A percentile compares a stretch with the other conserved stretches of the same genome.
Conservation (phyloP, 768 basidiomycete species). For the Neoboletus brunneissimus region DNA sequence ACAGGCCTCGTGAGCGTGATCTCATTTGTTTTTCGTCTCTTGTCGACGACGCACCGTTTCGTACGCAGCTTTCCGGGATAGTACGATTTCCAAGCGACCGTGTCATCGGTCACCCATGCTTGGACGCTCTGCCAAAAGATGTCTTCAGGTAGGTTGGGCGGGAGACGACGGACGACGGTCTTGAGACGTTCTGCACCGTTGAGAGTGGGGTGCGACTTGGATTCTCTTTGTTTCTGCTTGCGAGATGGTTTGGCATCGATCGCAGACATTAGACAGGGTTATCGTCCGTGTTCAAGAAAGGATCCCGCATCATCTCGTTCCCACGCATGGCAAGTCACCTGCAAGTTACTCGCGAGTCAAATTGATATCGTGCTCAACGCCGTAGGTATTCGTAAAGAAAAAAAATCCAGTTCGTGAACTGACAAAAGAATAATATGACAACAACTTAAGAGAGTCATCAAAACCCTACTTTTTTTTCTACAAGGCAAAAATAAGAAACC, state of each 20-base stretch:
- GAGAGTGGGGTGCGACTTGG: conserved; percentile 26
- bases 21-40: background rate
- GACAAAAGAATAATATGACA: conserved; percentile 19
- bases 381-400: background rate
- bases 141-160: conserved; percentile 87
- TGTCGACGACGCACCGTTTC: conserved; percentile 48
- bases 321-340: conserved; percentile 1
- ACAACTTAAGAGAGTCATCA: conserved; percentile 11
- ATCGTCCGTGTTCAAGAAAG: background rate
- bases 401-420: conserved; percentile 4
- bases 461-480: conserved; percentile 2
- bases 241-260: conserved; percentile 17
- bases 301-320: background rate
- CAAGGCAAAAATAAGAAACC: background rate
- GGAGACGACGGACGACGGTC: conserved; percentile 81
- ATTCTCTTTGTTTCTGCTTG: conserved; percentile 34
- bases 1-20: background rate
- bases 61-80: conserved; percentile 65
- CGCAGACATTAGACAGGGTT: conserved; percentile 13
- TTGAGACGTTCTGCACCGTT: conserved; percentile 65
- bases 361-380: background rate
- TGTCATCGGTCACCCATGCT: conserved; percentile 78
- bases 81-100: conserved; percentile 63
- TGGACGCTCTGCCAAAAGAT: conserved; percentile 93
- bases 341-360: background rate